Evolutionary conservation across 1,284 basidiomycete species (phyloP).

Genomic region (Rhodotorula sp.): DNA sequence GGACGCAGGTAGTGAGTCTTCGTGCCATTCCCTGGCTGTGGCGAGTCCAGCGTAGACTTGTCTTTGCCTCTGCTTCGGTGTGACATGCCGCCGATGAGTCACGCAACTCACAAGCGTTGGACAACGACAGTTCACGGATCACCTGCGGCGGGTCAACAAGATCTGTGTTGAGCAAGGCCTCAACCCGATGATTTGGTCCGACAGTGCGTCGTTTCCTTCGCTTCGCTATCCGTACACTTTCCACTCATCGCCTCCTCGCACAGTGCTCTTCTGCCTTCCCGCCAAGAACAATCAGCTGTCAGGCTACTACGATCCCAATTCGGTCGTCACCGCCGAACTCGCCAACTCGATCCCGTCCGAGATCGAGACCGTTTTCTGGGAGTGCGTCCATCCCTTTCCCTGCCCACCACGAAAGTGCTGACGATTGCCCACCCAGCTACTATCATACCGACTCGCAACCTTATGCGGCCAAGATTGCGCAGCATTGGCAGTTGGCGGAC

Average conservation of each 20-base stretch:
- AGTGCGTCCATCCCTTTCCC: slow-evolving; percentile 5
- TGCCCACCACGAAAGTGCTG: not conserved
- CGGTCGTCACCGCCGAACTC: slow-evolving; percentile 41
- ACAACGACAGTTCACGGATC: slow-evolving; percentile 40
- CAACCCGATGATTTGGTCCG: slow-evolving; percentile 50
- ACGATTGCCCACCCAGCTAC: slow-evolving; percentile 37
- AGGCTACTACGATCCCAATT: slow-evolving; percentile 47
- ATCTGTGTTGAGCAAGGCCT: slow-evolving; percentile 44
- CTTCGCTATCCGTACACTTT: no score
- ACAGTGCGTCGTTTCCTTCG: slow-evolving; percentile 39
- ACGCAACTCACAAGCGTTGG: not conserved
- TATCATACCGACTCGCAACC: slow-evolving; percentile 43
- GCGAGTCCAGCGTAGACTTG: not conserved
- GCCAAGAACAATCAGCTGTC: slow-evolving; percentile 48
- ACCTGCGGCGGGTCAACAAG: slow-evolving; percentile 46
- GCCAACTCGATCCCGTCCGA: slow-evolving; percentile 44
- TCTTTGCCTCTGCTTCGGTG: not conserved
- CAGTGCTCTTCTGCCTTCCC: slow-evolving; percentile 50
- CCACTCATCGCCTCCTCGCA: not conserved
- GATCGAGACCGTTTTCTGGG: slow-evolving; percentile 45
- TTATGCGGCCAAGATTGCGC: slow-evolving; percentile 47
- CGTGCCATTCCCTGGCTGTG: not conserved
- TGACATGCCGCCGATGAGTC: no score
- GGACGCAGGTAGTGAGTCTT: slow-evolving; percentile 38
- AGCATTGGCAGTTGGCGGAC: slow-evolving; percentile 46